phyloP scores from a whole-genome alignment of 2,329 filamentous ascomycete genomes.

The Purpureocillium takamizusanense region DNA sequence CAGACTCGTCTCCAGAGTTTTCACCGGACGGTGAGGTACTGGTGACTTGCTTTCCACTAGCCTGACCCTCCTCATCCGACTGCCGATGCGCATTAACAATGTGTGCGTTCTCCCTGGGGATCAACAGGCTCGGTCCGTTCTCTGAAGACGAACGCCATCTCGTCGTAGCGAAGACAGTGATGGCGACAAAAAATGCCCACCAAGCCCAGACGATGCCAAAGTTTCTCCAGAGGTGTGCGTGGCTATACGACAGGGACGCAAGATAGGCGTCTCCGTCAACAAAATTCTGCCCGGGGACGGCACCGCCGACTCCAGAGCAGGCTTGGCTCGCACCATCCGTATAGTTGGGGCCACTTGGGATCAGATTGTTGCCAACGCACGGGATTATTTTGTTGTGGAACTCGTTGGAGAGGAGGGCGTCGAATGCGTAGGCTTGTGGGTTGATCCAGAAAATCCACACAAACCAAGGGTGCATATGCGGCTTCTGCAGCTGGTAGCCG shows the following conservation, averaged over 20 bases:
- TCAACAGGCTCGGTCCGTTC: constrained; percentile 44
- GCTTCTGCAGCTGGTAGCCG: constrained; percentile 54
- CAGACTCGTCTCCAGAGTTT: constrained; percentile 4
- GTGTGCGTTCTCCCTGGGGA: constrained; percentile 51
- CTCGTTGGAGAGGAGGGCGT: constrained; percentile 61
- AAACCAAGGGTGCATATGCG: constrained; percentile 55
- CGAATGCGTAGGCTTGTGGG: constrained; percentile 61
- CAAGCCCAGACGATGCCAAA: constrained; percentile 54
- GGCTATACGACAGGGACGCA: constrained; percentile 40
- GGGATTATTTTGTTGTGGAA: constrained; percentile 49
- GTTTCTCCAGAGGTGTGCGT: constrained; percentile 48
- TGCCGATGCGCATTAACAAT: constrained; percentile 17
- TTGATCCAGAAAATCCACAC: constrained; percentile 57
- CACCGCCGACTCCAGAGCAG: constrained; percentile 51
- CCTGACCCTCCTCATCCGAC: constrained; percentile 40
- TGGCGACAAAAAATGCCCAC: constrained; percentile 48
- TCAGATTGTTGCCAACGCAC: constrained; percentile 39
- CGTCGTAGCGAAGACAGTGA: constrained; percentile 49
- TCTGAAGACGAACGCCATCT: constrained; percentile 46
- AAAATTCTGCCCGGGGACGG: constrained; percentile 33
- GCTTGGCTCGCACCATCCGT: constrained; percentile 31
- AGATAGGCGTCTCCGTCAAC: constrained; percentile 53
- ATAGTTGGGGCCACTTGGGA: constrained; percentile 42
- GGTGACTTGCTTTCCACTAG: constrained; percentile 11
- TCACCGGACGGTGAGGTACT: constrained; percentile 1